Evolutionary conservation across 164 flowering plant species (phyloP).

Genomic region (Paratinospora sagittata): DNA sequence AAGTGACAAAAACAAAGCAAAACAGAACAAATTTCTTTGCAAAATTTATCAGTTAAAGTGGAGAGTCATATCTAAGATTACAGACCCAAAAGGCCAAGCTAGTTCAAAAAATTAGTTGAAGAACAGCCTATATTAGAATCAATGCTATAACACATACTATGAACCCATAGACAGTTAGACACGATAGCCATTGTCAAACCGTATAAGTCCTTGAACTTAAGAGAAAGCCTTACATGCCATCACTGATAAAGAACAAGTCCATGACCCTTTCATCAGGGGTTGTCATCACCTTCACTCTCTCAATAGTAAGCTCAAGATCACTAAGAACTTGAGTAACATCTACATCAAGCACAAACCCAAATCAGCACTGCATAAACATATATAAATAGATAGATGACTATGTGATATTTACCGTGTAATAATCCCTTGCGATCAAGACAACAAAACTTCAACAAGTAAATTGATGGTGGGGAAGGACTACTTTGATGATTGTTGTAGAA

Average conservation of each 20-base stretch:
- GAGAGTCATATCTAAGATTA: too few relatives aligned
- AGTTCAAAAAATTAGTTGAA: too few relatives aligned
- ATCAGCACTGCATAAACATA: background rate
- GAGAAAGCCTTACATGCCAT: slow-evolving; percentile 42
- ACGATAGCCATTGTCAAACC: background rate
- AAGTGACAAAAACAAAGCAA: too few relatives aligned
- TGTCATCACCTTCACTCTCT: slow-evolving; percentile 69
- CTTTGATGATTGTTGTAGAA: slow-evolving; percentile 36
- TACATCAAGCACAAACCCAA: slow-evolving; percentile 13
- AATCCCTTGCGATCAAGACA: slow-evolving; percentile 66
- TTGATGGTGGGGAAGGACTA: slow-evolving; percentile 25
- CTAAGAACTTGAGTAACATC: slow-evolving; percentile 59
- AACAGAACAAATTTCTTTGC: too few relatives aligned
- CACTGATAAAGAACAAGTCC: slow-evolving; percentile 72
- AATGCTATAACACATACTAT: too few relatives aligned
- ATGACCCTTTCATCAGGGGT: slow-evolving; percentile 73
- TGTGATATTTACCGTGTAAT: slow-evolving; percentile 50
- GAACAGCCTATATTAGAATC: too few relatives aligned
- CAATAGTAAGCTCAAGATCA: slow-evolving; percentile 62
- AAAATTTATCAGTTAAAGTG: too few relatives aligned
- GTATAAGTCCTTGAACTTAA: background rate
- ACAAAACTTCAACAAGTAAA: slow-evolving; percentile 55
- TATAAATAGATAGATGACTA: background rate
- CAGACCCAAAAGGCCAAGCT: too few relatives aligned
- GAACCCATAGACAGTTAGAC: too few relatives aligned